Conservation (phyloP, 208 protist species). For the Wallacemonas sp. region DNA sequence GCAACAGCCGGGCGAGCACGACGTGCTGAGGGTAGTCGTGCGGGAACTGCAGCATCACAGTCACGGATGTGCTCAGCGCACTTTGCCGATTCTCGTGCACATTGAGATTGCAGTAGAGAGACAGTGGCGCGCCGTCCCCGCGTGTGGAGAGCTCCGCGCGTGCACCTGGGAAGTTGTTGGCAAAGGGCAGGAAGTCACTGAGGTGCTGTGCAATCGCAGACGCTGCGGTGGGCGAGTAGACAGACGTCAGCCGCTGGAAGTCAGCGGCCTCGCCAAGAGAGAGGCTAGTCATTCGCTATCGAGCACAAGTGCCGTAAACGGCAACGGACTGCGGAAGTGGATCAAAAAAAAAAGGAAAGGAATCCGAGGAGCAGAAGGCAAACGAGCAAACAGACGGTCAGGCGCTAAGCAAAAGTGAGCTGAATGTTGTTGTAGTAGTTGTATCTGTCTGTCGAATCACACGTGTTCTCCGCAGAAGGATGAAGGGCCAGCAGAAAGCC, state of each 20-base stretch:
- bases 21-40: conserved; percentile 20
- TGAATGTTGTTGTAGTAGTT: no score
- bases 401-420: no score
- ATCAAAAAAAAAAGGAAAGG: conserved; percentile 3
- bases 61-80: background rate
- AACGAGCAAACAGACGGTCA: no score
- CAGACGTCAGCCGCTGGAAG: conserved; percentile 20
- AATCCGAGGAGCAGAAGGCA: no score
- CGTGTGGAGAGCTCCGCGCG: background rate
- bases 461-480: no score
- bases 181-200: conserved; percentile 49
- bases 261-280: conserved; percentile 14
- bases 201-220: conserved; percentile 42
- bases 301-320: background rate
- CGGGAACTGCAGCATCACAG: conserved; percentile 7
- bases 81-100: background rate
- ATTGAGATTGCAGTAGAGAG: background rate
- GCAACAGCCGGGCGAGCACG: conserved; percentile 24
- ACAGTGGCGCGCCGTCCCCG: background rate
- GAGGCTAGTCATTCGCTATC: background rate
- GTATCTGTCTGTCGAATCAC: no score
- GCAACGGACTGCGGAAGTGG: background rate
- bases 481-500: no score
- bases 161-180: conserved; percentile 43
- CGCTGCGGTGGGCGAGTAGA: conserved; percentile 23